Base-by-base conservation (phyloP, 2,329 filamentous ascomycete species). In the Plectosphaerella sp. region DNA sequence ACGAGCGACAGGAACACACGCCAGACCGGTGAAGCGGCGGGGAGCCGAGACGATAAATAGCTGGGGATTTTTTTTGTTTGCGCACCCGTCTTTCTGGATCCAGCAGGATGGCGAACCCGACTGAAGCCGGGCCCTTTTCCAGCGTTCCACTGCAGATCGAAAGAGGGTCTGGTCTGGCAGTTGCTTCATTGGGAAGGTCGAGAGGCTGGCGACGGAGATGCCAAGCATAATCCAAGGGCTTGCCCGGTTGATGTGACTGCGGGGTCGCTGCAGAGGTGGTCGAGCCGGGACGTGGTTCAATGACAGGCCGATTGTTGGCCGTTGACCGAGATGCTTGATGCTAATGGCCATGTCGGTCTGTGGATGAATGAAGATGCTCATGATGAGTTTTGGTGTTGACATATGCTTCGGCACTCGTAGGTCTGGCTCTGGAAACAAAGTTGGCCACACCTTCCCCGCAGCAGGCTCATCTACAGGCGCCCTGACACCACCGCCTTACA, bases 121-220 rank as follows among this genome's bases (percentile, higher is more conserved):
- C 22, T 22, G 12, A 24, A 24, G 47, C 33, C 47, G 47, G 36
- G 24, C 47, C 47, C 39, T 36, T 18, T 24, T 15, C 48, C 36
- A 41, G 39, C 47, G 36, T 24, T 22, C 48, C 36, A 41, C 37
- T 43, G 48, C 48, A 42, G 48, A 49, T 49, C 48, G 20, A 18
- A 43, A 18, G 36, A 45, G 37, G 37, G 48, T 39, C 39, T 33
- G 36, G 24, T 20, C 39, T 45, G 48, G 48, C 48, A 49, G 48
- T 49, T 49, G 48, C 48, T 49, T 43, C 37, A 49, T 49, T 24
- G 39, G 48, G 48, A 49, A 49, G 48, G 48, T 49, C 48, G 33
- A 37, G 14, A 22, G 45, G 25, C 28, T 35, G 33, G 47, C 11
- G 33, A 43, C 35, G 24, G 47, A 7, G 4, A 15, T 39, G 45